Evolutionary conservation across 345 rosid genomes (phyloP).

Genomic region (Eucalyptus sp.): DNA sequence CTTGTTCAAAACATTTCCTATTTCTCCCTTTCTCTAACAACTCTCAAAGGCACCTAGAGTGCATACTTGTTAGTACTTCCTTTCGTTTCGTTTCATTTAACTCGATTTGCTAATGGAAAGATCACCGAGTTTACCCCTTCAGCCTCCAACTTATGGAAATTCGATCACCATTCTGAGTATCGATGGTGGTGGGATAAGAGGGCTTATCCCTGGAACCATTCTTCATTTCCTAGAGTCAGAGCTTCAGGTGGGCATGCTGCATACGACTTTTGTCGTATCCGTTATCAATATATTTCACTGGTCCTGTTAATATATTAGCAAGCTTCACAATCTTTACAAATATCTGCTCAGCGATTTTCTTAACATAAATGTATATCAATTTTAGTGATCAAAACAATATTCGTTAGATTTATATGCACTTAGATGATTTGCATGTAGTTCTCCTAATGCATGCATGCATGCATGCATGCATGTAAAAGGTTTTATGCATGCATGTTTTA

Average conservation of each 20-base stretch:
- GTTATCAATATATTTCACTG: neutral
- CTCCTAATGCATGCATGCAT: neutral
- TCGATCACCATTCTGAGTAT: slow-evolving; percentile 26
- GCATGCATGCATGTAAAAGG: neutral
- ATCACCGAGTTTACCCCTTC: neutral
- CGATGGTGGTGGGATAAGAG: slow-evolving; percentile 45
- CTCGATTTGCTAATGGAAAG: neutral
- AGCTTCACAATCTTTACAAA: neutral
- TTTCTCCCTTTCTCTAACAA: neutral
- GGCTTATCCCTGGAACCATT: slow-evolving; percentile 26
- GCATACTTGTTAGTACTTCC: neutral
- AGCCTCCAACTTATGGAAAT: slow-evolving; percentile 16
- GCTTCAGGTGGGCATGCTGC: slow-evolving; percentile 4
- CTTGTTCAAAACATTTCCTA: neutral
- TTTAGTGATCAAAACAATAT: neutral
- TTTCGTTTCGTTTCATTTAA: neutral
- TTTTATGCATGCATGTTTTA: neutral
- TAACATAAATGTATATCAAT: neutral
- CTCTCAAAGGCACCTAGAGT: neutral
- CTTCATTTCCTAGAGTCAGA: slow-evolving; percentile 13
- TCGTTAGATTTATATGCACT: neutral
- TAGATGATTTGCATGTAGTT: neutral
- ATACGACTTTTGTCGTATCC: neutral
- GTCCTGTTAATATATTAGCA: neutral
- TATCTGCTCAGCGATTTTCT: neutral